A percentile compares a stretch with the other conserved stretches of the same genome.
Conservation (phyloP, 768 basidiomycete species). For the Gelatoporia subvermispora region DNA sequence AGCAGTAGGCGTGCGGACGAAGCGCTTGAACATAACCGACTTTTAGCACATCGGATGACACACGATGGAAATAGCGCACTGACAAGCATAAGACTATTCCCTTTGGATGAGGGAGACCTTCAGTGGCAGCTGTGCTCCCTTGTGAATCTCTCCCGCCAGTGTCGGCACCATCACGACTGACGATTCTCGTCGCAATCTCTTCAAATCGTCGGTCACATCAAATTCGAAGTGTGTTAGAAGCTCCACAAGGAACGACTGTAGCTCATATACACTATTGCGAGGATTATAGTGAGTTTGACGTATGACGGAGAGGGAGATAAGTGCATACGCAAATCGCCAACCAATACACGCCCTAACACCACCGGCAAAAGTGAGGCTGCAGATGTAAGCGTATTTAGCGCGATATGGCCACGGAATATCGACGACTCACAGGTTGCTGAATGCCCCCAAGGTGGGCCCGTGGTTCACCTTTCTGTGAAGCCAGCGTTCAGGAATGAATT, state of each 20-base stretch:
- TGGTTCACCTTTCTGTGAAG: constrained; percentile 25
- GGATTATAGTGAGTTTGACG: too few species aligned
- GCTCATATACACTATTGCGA: constrained; percentile 30
- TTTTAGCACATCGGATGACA: too few species aligned
- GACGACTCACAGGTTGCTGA: constrained; percentile 39
- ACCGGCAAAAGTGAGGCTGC: constrained; percentile 22
- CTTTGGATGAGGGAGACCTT: constrained; percentile 15
- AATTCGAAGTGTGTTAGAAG: constrained; percentile 52
- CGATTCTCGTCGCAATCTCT: constrained; percentile 25
- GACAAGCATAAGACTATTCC: constrained; percentile 5
- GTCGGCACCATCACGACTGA: constrained; percentile 30
- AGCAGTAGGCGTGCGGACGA: too few species aligned
- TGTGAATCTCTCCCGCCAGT: constrained; percentile 26
- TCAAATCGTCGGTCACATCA: constrained; percentile 23
- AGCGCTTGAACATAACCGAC: too few species aligned
- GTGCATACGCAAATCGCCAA: constrained; percentile 19
- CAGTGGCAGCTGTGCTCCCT: constrained; percentile 31
- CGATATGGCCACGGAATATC: too few species aligned
- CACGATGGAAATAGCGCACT: too few species aligned
- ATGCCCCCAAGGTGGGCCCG: constrained; percentile 38
- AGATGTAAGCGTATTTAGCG: too few species aligned
- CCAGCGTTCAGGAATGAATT: constrained; percentile 28
- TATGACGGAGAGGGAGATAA: too few species aligned
- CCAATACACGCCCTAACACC: constrained; percentile 23
- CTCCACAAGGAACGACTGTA: constrained; percentile 56